Conservation (phyloP, 2,329 filamentous ascomycete species). For the Diaporthe capsici region DNA sequence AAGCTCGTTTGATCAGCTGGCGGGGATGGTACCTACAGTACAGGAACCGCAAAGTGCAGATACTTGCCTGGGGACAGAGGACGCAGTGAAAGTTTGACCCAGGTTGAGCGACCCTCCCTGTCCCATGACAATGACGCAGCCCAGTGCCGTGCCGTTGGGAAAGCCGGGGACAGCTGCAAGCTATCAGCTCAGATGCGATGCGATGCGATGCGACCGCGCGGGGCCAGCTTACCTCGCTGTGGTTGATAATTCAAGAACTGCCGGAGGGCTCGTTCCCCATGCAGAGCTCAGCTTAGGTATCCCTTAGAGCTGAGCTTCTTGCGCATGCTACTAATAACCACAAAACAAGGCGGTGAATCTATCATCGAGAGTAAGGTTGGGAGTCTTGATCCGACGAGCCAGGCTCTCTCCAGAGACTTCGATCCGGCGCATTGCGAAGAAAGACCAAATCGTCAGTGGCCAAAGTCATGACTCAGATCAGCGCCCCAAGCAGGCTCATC, state of each 20-base stretch:
- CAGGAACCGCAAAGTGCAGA: neutral
- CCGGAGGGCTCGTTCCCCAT: neutral
- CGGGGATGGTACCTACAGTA: neutral
- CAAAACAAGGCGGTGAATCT: slow-evolving; percentile 1
- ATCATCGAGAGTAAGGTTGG: slow-evolving; percentile 6
- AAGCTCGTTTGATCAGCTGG: slow-evolving; percentile 21
- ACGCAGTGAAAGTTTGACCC: slow-evolving; percentile 26
- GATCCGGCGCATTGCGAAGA: slow-evolving; percentile 6
- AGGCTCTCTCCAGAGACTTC: neutral
- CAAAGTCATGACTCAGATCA: slow-evolving; percentile 28
- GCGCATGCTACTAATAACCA: neutral
- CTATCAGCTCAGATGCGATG: slow-evolving; percentile 28
- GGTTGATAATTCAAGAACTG: slow-evolving; percentile 2
- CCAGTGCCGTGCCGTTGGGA: slow-evolving; percentile 34
- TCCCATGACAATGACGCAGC: slow-evolving; percentile 32
- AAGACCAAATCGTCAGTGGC: slow-evolving; percentile 28
- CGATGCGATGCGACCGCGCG: slow-evolving; percentile 8
- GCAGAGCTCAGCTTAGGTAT: neutral
- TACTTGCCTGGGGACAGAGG: slow-evolving; percentile 4
- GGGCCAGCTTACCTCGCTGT: slow-evolving; percentile 1
- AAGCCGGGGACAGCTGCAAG: slow-evolving; percentile 35
- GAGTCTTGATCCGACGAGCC: slow-evolving; percentile 3
- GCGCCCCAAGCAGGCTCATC: slow-evolving; percentile 19
- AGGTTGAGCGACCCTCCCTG: neutral
- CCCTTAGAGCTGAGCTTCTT: slow-evolving; percentile 4